Base-by-base conservation (phyloP, 2,329 filamentous ascomycete genomes). In the Ophiostoma ips region DNA sequence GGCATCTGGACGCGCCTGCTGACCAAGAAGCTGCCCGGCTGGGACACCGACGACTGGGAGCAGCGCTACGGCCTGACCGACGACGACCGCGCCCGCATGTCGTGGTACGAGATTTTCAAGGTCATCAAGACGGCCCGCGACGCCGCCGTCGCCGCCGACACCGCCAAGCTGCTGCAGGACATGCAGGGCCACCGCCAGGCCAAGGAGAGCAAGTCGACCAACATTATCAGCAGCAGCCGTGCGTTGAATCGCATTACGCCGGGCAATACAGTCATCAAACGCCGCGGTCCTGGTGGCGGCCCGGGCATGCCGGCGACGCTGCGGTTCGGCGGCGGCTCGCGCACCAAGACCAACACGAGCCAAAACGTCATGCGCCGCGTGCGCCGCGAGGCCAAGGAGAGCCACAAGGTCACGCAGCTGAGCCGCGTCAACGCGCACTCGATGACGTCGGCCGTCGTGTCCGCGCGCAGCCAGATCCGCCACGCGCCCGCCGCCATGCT, bases 1-100 rank as follows among this genome's bases (percentile, higher is more conserved):
- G 83, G 88, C 58, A 69, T 90, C 54, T 95, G 90, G 90, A 66
- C 79, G 38, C 75, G 77, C 28, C 76, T 95, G 59, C 92, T 96
- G 63, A 75, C 77, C 48, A 77, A 80, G 45, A 81, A 95, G 59
- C 85, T 95, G 54, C 79, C 80, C 2, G 68, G 77, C 50, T 82
- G 79, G 63, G 71, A 80, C 38, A 67, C 69, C 43, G 79, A 83
- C 60, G 75, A 77, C 24, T 76, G 81, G 46, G 34, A 31, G 18
- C 18, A 16, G n/a, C 8, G 21, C 8, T 48, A 48, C 34, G 34
- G 43, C 57, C 69, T 77, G 21, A 84, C 85, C 0, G 72, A 73
- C 50, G 69, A 77, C 21, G 84, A 85, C 10, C 46, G 40, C 5
- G 33, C 28, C 30, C 18, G 11, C 0, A 70, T 70, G 34, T 79